Evolutionary conservation across 2,329 filamentous ascomycete genomes (phyloP), one percentile per base, ranked within the genome.

Genomic region (Aspergillus quadrilineatus): DNA sequence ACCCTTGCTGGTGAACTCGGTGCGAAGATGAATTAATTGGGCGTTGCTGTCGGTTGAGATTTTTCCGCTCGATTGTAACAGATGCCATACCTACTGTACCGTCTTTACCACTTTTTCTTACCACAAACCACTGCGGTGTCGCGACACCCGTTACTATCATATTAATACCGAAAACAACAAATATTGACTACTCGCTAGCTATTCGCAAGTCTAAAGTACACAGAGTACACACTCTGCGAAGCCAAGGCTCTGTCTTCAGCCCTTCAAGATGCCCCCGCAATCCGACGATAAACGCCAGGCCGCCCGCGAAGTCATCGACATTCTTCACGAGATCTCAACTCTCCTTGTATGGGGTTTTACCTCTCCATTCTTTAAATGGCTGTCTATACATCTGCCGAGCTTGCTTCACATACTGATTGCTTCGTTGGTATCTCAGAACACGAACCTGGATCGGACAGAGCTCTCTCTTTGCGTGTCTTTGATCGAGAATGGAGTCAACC

Each of bases 401-500:
- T 22, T 42, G 32, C 44, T 46, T n/a, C 26, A 7, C 8, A 37
- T 32, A 39, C 17, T 47, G 37, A 41, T 39, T 49, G 49, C 28
- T 10, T 15, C 3, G 37, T 36, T 26, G n/a, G 46, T 36, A 26
- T 36, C 48, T 14, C 58, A 97, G 93, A 97, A 97, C 77, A 96
- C 93, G 60, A 85, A 96, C 62, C 86, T 99, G 45, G 92, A 97
- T 74, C 87, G 93, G 32, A 88, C 92, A 53, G 92, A 92, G 17
- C 81, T 99, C 15, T 96, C 92, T 3, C 90, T 97, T 61, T 99
- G 94, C 75, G 93, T 97, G 58, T 96, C 92, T 53, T 84, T 99
- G 74, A 95, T 99, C 65, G 94, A 99, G 76, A 96, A 96, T 69
- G 94, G 94, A 12, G 91, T 97, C 30, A 96, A 96, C 70, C 94